A percentile compares a stretch with the other conserved stretches of the same genome.
Evolutionary conservation across 768 basidiomycete genomes (phyloP).

Genomic region (Tephrocybe rancida): DNA sequence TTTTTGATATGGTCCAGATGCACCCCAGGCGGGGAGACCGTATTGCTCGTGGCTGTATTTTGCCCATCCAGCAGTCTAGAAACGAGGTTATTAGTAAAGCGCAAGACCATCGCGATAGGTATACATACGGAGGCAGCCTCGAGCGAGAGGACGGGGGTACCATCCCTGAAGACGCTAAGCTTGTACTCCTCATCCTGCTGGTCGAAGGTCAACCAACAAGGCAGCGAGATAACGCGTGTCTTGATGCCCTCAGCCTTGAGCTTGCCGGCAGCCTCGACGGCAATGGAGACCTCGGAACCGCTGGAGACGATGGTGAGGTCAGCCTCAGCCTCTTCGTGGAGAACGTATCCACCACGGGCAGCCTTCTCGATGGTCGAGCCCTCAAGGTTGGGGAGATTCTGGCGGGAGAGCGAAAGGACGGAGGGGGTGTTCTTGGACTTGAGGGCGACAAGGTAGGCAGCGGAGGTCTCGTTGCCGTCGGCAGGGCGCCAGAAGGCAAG

Average conservation of each 20-base stretch:
- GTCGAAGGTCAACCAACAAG: constrained; percentile 90
- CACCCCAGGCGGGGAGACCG: constrained; percentile 77
- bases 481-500: constrained; percentile 92
- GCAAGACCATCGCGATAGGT: constrained; percentile 7
- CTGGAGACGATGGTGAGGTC: constrained; percentile 88
- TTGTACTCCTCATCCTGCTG: constrained; percentile 79
- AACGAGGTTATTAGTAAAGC: neutral
- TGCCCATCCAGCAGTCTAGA: constrained; percentile 78
- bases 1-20: constrained; percentile 87
- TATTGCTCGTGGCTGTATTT: constrained; percentile 92
- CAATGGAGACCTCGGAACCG: constrained; percentile 89
- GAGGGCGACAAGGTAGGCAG: constrained; percentile 83
- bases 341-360: constrained; percentile 83
- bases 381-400: constrained; percentile 93
- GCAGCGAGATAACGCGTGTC: constrained; percentile 83
- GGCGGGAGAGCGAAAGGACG: constrained; percentile 79
- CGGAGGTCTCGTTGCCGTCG: constrained; percentile 97
- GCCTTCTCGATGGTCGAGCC: constrained; percentile 86
- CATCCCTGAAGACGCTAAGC: constrained; percentile 83
- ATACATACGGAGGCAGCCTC: constrained; percentile 68
- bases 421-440: constrained; percentile 79
- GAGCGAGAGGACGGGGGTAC: constrained; percentile 86
- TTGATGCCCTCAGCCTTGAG: constrained; percentile 79
- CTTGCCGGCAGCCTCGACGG: constrained; percentile 81
- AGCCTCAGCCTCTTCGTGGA: constrained; percentile 79